These are phyloP conservation scores for Pugionium cornutum DNA, from an alignment of 345 rosid species.

Conservation along the genomic window DNA sequence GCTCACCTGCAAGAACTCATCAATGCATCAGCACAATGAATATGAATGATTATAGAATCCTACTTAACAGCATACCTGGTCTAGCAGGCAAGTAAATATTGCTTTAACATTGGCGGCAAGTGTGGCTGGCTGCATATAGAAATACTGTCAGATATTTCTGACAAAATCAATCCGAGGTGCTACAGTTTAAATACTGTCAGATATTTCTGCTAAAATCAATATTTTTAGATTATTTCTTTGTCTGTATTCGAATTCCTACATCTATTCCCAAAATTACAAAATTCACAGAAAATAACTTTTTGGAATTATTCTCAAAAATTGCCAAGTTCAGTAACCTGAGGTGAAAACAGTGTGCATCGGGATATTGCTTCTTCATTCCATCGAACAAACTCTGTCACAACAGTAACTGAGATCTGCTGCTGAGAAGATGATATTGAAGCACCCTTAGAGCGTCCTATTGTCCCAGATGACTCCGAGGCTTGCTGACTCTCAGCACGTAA, in stretches of 20 bases:
- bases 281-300: conserved; percentile 4
- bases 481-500: conserved; percentile 80
- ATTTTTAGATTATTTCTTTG: not conserved
- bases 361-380: conserved; percentile 99
- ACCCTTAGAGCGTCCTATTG: conserved; percentile 93
- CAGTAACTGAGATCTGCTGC: conserved; percentile 93
- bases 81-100: conserved; percentile 85
- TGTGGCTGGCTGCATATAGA: conserved; percentile 65
- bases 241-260: conserved; percentile 17
- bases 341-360: conserved; percentile 87
- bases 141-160: conserved; percentile 18
- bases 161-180: not conserved
- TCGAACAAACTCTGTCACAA: conserved; percentile 91
- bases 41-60: conserved; percentile 26
- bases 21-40: conserved; percentile 31
- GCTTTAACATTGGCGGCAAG: conserved; percentile 84
- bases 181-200: conserved; percentile 6
- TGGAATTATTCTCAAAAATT: conserved; percentile 1
- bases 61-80: conserved; percentile 66
- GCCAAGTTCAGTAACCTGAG: conserved; percentile 58
- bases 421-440: conserved; percentile 78
- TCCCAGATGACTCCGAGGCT: conserved; percentile 71
- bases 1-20: conserved; percentile 63
- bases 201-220: not conserved
- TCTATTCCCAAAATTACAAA: not conserved